A percentile compares a stretch with the other conserved stretches of the same genome.
phyloP scores from a whole-genome alignment of 177 flowering plant species.

The Vitis hybrid region DNA sequence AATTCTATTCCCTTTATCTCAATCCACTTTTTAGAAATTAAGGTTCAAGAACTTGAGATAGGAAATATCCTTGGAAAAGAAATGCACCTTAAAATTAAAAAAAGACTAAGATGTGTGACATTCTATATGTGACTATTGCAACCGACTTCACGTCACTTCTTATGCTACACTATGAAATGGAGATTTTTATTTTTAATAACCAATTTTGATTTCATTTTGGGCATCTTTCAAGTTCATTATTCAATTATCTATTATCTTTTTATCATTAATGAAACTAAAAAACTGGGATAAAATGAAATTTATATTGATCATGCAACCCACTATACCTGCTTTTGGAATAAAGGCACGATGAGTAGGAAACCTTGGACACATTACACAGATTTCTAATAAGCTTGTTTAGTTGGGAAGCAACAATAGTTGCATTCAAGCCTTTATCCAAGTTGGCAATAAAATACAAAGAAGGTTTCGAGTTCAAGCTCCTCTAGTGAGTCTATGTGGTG shows the following conservation, averaged over 20 bases:
- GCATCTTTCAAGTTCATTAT: neutral
- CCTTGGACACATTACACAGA: conserved; percentile 85
- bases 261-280: neutral
- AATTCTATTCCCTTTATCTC: neutral
- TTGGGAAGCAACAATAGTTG: conserved; percentile 47
- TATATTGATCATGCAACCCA: conserved; percentile 59
- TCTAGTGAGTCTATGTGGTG: no score
- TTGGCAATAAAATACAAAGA: no score
- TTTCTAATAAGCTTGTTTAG: conserved; percentile 81
- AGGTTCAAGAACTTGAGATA: neutral
- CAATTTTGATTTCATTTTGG: neutral
- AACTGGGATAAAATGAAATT: neutral
- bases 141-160: neutral
- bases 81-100: neutral
- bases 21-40: neutral
- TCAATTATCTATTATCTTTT: neutral
- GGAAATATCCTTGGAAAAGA: neutral
- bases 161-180: neutral
- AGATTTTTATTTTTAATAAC: neutral
- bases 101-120: neutral
- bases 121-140: neutral
- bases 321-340: conserved; percentile 61
- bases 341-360: conserved; percentile 70
- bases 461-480: no score
- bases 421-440: conserved; percentile 74